phyloP scores from a whole-genome alignment of 352 stramenopile species.

The Thraustochytrium sp. region DNA sequence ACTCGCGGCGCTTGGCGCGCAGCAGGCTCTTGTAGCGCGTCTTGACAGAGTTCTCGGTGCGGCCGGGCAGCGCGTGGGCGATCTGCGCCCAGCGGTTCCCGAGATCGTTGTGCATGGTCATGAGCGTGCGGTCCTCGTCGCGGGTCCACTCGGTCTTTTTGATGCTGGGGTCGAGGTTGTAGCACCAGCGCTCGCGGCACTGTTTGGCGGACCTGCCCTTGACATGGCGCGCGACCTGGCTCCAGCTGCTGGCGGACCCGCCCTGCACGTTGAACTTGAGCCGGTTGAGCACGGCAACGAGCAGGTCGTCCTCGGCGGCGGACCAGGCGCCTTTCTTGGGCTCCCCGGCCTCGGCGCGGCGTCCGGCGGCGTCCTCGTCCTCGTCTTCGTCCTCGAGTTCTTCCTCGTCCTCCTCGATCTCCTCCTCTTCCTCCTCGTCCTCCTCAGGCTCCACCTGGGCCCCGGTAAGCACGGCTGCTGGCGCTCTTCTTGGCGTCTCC shows the following conservation, averaged over 20 bases:
- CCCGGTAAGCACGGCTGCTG: too few relatives aligned
- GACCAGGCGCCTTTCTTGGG: constrained; percentile 77
- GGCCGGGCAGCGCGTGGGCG: constrained; percentile 66
- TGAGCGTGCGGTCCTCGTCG: constrained; percentile 70
- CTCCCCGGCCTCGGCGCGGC: too few relatives aligned
- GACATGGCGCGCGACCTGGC: constrained; percentile 69
- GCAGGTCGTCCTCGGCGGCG: constrained; percentile 74
- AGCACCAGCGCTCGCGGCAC: constrained; percentile 80
- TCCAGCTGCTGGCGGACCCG: constrained; percentile 60
- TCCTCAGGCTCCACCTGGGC: too few relatives aligned
- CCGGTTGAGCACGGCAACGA: constrained; percentile 72
- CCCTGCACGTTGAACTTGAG: constrained; percentile 8
- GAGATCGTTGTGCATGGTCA: constrained; percentile 63
- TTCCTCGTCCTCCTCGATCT: constrained; percentile 4
- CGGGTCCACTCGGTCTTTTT: constrained; percentile 78
- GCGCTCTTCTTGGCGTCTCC: too few relatives aligned
- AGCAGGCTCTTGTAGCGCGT: constrained; percentile 75
- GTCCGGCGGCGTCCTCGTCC: not conserved
- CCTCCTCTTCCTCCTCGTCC: too few relatives aligned
- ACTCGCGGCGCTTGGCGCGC: constrained; percentile 24
- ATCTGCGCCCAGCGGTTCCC: constrained; percentile 80
- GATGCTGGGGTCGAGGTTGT: constrained; percentile 74
- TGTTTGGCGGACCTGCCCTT: constrained; percentile 74
- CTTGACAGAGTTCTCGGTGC: constrained; percentile 79
- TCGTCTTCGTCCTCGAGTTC: not conserved